These are phyloP conservation scores for Exophiala oligosperma DNA, from an alignment of 2,329 filamentous ascomycete genomes.

Conservation along the genomic window DNA sequence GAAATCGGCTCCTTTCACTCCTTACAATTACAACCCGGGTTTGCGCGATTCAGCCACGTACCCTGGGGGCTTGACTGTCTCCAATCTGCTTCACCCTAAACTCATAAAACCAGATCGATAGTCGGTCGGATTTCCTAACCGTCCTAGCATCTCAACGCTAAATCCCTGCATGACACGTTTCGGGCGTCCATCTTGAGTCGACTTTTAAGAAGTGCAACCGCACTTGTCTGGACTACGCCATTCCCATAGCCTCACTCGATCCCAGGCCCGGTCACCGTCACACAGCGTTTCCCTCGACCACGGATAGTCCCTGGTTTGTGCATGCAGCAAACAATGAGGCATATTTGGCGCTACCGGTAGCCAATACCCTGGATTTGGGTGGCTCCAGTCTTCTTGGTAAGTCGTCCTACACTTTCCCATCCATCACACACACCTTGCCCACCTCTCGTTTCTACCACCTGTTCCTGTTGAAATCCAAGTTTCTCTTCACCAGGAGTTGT, in stretches of 20 bases:
- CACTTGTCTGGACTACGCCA: background rate
- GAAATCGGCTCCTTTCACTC: background rate
- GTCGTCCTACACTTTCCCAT: background rate
- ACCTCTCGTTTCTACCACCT: background rate
- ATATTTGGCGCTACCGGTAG: background rate
- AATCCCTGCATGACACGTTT: background rate
- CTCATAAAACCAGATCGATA: background rate
- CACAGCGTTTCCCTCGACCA: background rate
- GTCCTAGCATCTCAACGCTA: background rate
- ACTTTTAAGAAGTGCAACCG: background rate
- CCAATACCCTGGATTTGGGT: background rate
- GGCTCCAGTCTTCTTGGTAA: background rate
- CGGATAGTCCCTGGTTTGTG: background rate
- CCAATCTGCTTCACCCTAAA: constrained; percentile 2
- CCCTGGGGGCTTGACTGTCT: background rate
- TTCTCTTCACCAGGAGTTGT: background rate
- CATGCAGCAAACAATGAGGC: background rate
- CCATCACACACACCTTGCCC: background rate
- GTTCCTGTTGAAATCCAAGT: background rate
- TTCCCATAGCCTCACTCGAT: background rate
- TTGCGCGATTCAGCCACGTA: background rate
- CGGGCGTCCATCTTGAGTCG: background rate
- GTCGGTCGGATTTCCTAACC: background rate
- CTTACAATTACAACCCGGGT: background rate
- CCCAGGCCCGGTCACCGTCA: background rate